These are phyloP conservation scores for Pholiota molesta DNA, from an alignment of 768 basidiomycete species.

Conservation along the genomic window DNA sequence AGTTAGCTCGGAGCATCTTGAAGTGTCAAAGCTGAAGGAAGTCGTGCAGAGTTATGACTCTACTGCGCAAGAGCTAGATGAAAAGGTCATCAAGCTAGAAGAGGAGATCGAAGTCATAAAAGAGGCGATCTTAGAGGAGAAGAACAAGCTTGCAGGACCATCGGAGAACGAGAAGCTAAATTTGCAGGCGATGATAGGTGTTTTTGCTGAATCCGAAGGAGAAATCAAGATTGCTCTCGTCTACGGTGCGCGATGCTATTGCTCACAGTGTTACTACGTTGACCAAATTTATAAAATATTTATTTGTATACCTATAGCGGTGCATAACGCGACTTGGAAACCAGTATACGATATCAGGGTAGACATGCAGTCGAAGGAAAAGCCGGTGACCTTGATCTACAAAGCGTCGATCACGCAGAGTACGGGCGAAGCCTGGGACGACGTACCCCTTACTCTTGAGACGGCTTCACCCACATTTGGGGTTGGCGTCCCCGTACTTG, in stretches of 20 bases:
- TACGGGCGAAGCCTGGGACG: conserved; percentile 49
- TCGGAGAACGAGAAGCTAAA: conserved; percentile 28
- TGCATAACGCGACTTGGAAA: conserved; percentile 38
- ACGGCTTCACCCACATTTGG: conserved; percentile 47
- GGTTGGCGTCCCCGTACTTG: conserved; percentile 36
- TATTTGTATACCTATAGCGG: conserved; percentile 33
- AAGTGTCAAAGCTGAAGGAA: conserved; percentile 27
- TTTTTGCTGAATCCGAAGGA: conserved; percentile 39
- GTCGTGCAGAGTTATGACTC: conserved; percentile 37
- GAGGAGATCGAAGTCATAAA: conserved; percentile 26
- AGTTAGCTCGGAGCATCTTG: conserved; percentile 34
- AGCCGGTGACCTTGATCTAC: conserved; percentile 40
- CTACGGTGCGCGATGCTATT: conserved; percentile 34
- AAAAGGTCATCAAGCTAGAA: conserved; percentile 31
- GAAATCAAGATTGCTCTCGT: conserved; percentile 41
- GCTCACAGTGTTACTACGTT: not conserved
- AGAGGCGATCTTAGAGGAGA: conserved; percentile 28
- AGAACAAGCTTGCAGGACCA: conserved; percentile 18
- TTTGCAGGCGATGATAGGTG: conserved; percentile 32
- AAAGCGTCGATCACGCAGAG: conserved; percentile 43
- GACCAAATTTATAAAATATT: not conserved
- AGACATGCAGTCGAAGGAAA: conserved; percentile 41
- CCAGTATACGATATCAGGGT: conserved; percentile 46
- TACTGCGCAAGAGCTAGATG: conserved; percentile 36
- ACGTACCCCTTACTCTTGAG: conserved; percentile 45